Base-by-base conservation (phyloP, 2,329 filamentous ascomycete genomes). In the Aspergillus ruber region DNA sequence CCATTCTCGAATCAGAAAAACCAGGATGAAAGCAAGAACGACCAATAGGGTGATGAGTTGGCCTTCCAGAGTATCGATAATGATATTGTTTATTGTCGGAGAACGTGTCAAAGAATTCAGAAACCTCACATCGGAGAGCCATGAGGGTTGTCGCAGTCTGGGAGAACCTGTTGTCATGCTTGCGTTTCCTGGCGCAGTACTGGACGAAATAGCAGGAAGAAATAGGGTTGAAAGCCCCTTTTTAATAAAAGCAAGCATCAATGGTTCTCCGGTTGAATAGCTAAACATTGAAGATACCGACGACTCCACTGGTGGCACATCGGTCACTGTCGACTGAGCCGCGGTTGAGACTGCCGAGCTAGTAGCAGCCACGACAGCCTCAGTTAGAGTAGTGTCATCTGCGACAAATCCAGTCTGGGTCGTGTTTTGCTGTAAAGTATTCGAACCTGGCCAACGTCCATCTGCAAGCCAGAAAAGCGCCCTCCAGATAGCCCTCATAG, bases 1-100 rank as follows among this genome's bases (percentile, higher is more conserved):
- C 79, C 95, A 98, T 71, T 98, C 93, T 42, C 94, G 78, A 42
- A 98, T 96, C 3, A 98, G 72, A 57, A 98, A 98, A 38, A 98
- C 84, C n/a, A 98, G 74, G 50, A 98, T 96, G 67, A 97, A 98
- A 49, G 86, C 90, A 40, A 95, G 79, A 6, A 98, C 91, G 44
- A 97, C 88, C 9, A 94, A 73, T 5, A 96, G 73, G 0, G 91
- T 98, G 56, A 98, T 95, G 42, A 97, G 81, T 63, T 95, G 90
- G 3, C 93, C 93, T 70, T 98, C 93, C 3, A 96, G 73, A 1
- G 91, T 81, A 56, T 90, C 85, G 45, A 97, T 83, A 13, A 96
- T 71, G 44, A 86, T 78, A 42, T 85, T 82, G 65, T 97, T 97
- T 49, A 94, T 62, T 12, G 79, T 75, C 1, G 85, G 77, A 43